Percentiles rank a stretch among this genome's conserved stretches.
Evolutionary conservation across 306 rosid species (phyloP).

Genomic region (Vigna trinervia): DNA sequence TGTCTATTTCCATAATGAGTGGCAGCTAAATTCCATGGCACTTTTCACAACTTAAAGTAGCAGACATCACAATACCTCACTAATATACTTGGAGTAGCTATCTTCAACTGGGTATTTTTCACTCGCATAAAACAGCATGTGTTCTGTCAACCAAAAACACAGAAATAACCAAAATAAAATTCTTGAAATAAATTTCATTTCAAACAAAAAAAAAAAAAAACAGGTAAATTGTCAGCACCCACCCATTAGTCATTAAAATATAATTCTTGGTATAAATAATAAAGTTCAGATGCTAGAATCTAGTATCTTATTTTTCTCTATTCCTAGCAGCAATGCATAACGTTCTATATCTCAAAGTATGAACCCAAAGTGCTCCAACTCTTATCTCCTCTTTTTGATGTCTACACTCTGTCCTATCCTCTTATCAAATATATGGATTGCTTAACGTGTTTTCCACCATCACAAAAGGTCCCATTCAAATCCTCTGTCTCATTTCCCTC

Average conservation of each 20-base stretch:
- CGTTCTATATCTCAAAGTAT: neutral
- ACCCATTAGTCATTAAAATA: slow-evolving; percentile 5
- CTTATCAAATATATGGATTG: neutral
- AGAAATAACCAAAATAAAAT: slow-evolving; percentile 36
- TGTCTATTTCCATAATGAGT: neutral
- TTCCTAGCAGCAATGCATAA: neutral
- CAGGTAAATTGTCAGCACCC: neutral
- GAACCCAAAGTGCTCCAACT: slow-evolving; percentile 33
- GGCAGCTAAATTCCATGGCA: slow-evolving; percentile 27
- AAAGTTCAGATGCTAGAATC: neutral
- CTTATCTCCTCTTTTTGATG: neutral
- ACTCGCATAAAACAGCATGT: slow-evolving; percentile 99
- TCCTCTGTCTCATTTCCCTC: neutral
- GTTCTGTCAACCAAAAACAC: slow-evolving; percentile 63
- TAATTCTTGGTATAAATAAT: neutral
- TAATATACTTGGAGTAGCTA: slow-evolving; percentile 88
- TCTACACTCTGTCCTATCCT: neutral
- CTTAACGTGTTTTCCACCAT: neutral
- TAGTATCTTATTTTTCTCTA: neutral
- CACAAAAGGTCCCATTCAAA: neutral
- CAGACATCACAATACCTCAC: slow-evolving; percentile 62
- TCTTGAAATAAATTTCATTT: neutral
- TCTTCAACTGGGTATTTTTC: slow-evolving; percentile 93
- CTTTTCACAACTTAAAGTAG: neutral
- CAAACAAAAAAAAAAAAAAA: slow-evolving; percentile 27